Percentiles rank a stretch among this genome's conserved stretches.
phyloP scores from a whole-genome alignment of 495 filamentous ascomycete genomes.

The Sphaerosporella brunnea region DNA sequence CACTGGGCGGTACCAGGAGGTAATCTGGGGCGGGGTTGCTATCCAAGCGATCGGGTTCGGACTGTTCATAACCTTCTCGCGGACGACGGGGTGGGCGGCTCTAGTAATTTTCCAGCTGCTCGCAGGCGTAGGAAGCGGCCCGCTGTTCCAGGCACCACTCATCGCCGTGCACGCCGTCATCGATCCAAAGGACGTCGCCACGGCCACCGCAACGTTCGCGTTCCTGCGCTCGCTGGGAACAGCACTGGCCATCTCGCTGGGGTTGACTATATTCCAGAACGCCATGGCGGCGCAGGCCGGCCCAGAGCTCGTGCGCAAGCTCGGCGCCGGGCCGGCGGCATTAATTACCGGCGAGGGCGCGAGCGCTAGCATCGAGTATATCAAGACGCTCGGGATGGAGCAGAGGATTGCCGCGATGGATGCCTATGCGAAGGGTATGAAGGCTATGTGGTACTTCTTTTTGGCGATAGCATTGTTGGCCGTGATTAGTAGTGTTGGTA shows the following conservation, averaged over 20 bases:
- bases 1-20: constrained; percentile 34
- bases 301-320: constrained; percentile 17
- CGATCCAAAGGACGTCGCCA: constrained; percentile 49
- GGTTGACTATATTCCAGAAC: constrained; percentile 66
- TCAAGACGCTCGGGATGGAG: constrained; percentile 25
- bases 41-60: constrained; percentile 48
- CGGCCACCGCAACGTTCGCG: constrained; percentile 57
- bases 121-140: constrained; percentile 38
- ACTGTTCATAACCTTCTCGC: constrained; percentile 42
- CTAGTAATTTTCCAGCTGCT: constrained; percentile 39
- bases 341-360: constrained; percentile 31
- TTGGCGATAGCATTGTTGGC: constrained; percentile 27
- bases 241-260: constrained; percentile 55
- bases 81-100: constrained; percentile 37
- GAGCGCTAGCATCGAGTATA: constrained; percentile 30
- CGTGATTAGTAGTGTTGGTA: constrained; percentile 26
- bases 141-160: constrained; percentile 56
- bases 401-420: constrained; percentile 18
- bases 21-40: constrained; percentile 39
- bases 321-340: constrained; percentile 22
- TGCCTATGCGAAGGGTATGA: constrained; percentile 30
- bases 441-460: constrained; percentile 36
- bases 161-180: constrained; percentile 64
- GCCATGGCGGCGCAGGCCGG: constrained; percentile 26
- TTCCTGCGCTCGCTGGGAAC: constrained; percentile 60